A percentile compares a stretch with the other conserved stretches of the same genome.
Evolutionary conservation across 345 rosid species (phyloP).

Genomic region (Rhodomyrtus tomentosa): DNA sequence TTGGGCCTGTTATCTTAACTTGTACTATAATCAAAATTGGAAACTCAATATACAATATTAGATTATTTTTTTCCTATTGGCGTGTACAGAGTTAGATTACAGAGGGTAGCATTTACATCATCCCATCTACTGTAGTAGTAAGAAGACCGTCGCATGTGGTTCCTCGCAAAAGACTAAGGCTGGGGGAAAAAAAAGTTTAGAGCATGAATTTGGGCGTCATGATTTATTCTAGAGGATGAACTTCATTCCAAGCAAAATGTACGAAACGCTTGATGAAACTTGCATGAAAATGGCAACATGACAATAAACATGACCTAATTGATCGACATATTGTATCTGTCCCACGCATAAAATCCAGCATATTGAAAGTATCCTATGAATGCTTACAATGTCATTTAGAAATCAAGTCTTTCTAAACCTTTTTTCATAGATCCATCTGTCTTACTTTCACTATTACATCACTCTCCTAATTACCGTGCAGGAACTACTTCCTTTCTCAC

Average conservation of each 20-base stretch:
- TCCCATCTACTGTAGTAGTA: background rate
- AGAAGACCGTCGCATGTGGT: rapidly evolving
- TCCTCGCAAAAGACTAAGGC: background rate
- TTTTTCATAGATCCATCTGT: background rate
- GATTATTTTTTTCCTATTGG: background rate
- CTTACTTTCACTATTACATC: background rate
- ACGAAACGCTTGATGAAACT: background rate
- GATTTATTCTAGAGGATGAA: background rate
- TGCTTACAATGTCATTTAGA: background rate
- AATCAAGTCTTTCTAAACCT: background rate
- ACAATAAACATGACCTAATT: background rate
- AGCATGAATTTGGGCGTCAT: background rate
- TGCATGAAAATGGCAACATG: background rate
- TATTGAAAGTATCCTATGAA: background rate
- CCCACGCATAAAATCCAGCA: background rate
- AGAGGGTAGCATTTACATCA: background rate
- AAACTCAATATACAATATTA: background rate
- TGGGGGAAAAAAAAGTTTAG: no score
- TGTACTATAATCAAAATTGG: background rate
- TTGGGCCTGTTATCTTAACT: background rate
- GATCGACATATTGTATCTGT: background rate
- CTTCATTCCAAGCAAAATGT: background rate
- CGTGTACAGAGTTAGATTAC: background rate
- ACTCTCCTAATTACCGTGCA: background rate
- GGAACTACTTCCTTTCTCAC: background rate